phyloP scores from a whole-genome alignment of 2,329 filamentous ascomycete species.

The Cladophialophora bantiana region DNA sequence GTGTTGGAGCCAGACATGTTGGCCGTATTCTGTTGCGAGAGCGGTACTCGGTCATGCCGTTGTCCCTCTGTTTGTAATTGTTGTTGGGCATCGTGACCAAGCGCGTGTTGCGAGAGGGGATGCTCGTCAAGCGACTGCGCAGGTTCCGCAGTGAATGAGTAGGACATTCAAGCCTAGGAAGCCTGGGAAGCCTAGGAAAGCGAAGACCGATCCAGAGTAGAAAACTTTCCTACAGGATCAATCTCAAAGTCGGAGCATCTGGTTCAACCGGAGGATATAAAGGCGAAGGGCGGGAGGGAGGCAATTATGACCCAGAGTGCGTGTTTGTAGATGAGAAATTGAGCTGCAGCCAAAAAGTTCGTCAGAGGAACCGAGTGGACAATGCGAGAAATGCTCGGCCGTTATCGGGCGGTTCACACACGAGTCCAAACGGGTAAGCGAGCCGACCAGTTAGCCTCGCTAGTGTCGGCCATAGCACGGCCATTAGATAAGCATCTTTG shows the following conservation, averaged over 20 bases:
- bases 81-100: conserved; percentile 32
- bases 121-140: conserved; percentile 35
- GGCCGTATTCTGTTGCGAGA: conserved; percentile 33
- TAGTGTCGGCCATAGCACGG: conserved; percentile 24
- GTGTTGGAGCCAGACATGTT: conserved; percentile 32
- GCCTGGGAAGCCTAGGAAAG: background rate
- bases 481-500: conserved; percentile 18
- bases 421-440: conserved; percentile 3
- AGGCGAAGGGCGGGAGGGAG: conserved; percentile 10
- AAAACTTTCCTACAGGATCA: background rate
- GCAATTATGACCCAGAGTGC: conserved; percentile 33
- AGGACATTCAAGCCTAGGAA: conserved; percentile 37
- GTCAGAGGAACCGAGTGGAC: background rate
- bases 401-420: conserved; percentile 14
- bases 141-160: conserved; percentile 32
- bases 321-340: conserved; percentile 22
- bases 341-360: conserved; percentile 18
- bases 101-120: conserved; percentile 28
- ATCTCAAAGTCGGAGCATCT: conserved; percentile 2
- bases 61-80: conserved; percentile 31
- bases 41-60: conserved; percentile 41
- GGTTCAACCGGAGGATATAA: conserved; percentile 6
- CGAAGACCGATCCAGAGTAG: background rate
- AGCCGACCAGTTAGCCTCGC: background rate
- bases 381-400: conserved; percentile 14